A percentile compares a stretch with the other conserved stretches of the same genome.
Conservation (phyloP, 805 yeast species). For the Yamadazyma kitorensis region DNA sequence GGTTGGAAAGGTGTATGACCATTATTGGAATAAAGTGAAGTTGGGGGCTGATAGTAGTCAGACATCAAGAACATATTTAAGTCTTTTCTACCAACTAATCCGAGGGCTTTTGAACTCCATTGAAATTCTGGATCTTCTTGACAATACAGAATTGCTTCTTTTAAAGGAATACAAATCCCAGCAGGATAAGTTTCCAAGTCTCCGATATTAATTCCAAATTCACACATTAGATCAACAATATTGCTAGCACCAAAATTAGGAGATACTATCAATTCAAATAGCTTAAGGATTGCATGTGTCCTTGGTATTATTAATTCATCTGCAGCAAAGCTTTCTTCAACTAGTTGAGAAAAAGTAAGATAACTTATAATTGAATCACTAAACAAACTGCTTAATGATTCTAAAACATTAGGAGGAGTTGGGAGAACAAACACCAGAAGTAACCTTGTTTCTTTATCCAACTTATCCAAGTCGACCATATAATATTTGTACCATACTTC, state of each 20-base stretch:
- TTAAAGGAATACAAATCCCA: slow-evolving; percentile 67
- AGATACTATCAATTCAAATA: slow-evolving; percentile 63
- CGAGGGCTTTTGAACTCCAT: slow-evolving; percentile 46
- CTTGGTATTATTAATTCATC: slow-evolving; percentile 66
- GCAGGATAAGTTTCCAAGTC: slow-evolving; percentile 70
- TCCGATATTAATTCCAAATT: slow-evolving; percentile 47
- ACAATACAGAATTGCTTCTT: slow-evolving; percentile 54
- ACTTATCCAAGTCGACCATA: slow-evolving; percentile 22
- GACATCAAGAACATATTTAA: slow-evolving; percentile 34
- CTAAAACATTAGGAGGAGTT: slow-evolving; percentile 59
- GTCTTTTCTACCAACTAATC: slow-evolving; percentile 68
- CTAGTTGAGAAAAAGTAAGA: slow-evolving; percentile 63
- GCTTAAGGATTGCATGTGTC: slow-evolving; percentile 53
- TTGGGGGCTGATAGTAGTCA: slow-evolving; percentile 13
- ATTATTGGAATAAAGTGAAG: slow-evolving; percentile 10
- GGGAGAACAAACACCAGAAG: slow-evolving; percentile 46
- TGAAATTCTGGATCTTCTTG: slow-evolving; percentile 51
- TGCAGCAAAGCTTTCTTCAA: slow-evolving; percentile 57
- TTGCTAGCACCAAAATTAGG: slow-evolving; percentile 49
- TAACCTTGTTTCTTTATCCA: slow-evolving; percentile 42
- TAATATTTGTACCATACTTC: slow-evolving; percentile 62
- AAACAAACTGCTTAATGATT: slow-evolving; percentile 52
- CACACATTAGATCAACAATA: slow-evolving; percentile 61
- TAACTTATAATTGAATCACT: slow-evolving; percentile 47
- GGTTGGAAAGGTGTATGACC: slow-evolving; percentile 1